Conservation (phyloP, 1,139 yeast species). For the Sugiyamaella novakii region DNA sequence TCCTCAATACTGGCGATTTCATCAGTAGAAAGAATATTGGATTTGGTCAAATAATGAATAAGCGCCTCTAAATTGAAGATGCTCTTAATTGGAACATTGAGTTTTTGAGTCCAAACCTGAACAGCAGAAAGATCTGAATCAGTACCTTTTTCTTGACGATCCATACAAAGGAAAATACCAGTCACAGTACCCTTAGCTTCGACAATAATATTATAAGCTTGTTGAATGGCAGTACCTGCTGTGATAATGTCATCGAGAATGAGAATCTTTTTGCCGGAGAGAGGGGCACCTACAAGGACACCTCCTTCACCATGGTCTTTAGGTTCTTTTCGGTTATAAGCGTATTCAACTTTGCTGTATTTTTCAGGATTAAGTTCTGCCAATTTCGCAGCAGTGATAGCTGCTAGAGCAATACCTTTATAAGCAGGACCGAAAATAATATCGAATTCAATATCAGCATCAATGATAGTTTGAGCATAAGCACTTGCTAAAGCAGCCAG, state of each 20-base stretch:
- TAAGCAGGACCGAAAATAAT: slow-evolving; percentile 96
- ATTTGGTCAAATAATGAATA: slow-evolving; percentile 56
- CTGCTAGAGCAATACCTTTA: slow-evolving; percentile 95
- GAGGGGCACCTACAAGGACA: slow-evolving; percentile 79
- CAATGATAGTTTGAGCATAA: slow-evolving; percentile 84
- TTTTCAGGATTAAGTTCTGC: slow-evolving; percentile 78
- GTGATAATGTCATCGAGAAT: slow-evolving; percentile 97
- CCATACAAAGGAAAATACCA: slow-evolving; percentile 88
- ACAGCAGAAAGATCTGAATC: slow-evolving; percentile 77
- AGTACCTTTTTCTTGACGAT: slow-evolving; percentile 86
- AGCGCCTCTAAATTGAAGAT: slow-evolving; percentile 80
- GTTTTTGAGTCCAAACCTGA: slow-evolving; percentile 69
- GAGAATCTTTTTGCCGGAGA: slow-evolving; percentile 70
- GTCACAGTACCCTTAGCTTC: slow-evolving; percentile 71
- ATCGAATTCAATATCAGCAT: slow-evolving; percentile 80
- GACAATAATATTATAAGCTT: slow-evolving; percentile 80
- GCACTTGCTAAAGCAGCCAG: slow-evolving; percentile 80
- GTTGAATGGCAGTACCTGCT: slow-evolving; percentile 97
- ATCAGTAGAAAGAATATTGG: slow-evolving; percentile 47
- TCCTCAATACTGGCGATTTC: slow-evolving; percentile 41
- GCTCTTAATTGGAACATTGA: slow-evolving; percentile 78
- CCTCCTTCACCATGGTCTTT: slow-evolving; percentile 99
- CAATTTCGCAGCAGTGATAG: slow-evolving; percentile 86
- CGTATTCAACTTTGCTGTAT: slow-evolving; percentile 54
- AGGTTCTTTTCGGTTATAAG: slow-evolving; percentile 63